Percentiles rank a stretch among this genome's conserved stretches.
Conservation (phyloP, 495 filamentous ascomycete species). For the Bombardia bombarda region DNA sequence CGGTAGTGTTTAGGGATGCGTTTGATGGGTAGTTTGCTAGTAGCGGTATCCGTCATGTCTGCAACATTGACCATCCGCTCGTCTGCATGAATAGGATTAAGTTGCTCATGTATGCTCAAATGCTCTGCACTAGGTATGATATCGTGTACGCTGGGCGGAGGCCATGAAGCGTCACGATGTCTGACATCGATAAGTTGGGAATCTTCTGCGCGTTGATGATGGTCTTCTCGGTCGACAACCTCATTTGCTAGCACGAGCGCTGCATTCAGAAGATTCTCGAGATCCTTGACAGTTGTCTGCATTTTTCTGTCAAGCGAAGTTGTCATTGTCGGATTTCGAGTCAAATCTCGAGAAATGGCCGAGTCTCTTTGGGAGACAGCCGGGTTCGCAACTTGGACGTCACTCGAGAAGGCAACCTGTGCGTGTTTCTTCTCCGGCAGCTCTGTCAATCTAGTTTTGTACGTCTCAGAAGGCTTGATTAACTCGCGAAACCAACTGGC, state of each 20-base stretch:
- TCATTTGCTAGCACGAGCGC: conserved; percentile 36
- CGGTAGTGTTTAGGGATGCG: conserved; percentile 13
- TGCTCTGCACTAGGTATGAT: conserved; percentile 6
- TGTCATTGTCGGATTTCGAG: background rate
- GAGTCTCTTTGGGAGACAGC: background rate
- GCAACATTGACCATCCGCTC: background rate
- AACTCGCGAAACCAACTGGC: conserved; percentile 17
- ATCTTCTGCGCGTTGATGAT: conserved; percentile 2
- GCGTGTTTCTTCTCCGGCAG: conserved; percentile 2
- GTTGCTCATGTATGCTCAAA: conserved; percentile 11
- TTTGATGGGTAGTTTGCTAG: background rate
- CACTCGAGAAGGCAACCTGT: background rate
- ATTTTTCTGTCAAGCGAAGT: conserved; percentile 18
- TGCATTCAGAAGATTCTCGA: conserved; percentile 40
- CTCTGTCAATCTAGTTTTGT: conserved; percentile 12
- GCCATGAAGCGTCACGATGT: conserved; percentile 5
- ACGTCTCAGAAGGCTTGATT: conserved; percentile 11
- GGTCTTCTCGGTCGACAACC: conserved; percentile 20
- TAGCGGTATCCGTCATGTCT: background rate
- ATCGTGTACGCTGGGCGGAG: conserved; percentile 10
- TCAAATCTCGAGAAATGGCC: conserved; percentile 1
- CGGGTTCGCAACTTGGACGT: background rate
- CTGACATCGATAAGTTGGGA: conserved; percentile 6
- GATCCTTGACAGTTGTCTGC: conserved; percentile 29
- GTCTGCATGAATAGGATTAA: background rate